Base-by-base conservation (phyloP, 2,329 filamentous ascomycete species). In the Pseudogymnoascus sp. region DNA sequence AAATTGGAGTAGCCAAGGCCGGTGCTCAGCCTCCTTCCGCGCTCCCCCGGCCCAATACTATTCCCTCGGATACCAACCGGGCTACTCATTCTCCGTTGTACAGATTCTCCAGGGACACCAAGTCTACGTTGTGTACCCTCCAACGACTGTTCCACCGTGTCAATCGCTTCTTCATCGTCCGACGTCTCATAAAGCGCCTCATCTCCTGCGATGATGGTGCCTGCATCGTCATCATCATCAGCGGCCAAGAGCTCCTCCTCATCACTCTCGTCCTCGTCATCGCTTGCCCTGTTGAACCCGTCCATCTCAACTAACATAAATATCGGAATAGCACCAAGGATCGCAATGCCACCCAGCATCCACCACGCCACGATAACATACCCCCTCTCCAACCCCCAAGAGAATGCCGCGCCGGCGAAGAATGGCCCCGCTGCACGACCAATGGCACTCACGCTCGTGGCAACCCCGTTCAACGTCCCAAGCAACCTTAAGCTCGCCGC, bases 401-500 rank as follows among this genome's bases (percentile, higher is more conserved):
- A 88, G 70, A 96, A 97, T 0, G 86, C 78, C 1, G 79, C 75
- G 0, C 93, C 93, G 0, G 85, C 82, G 35, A 88, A 73, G 0
- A 89, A 89, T 0, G 94, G 93, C 0, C 94, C 94, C 0, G 82
- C 69, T 0, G 91, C 92, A 57, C 92, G 79, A 1, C 92, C 93
- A 4, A 97, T 73, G 0, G 90, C 91, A 65, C 86, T 88, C 35
- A 92, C 84, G 61, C 87, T 89, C 0, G 92, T 96, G 0, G 91
- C 92, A 64, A 96, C 85, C 2, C 93, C 94, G 69, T 97, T 97
- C 61, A 97, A 76, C 0, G 92, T 97, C 1, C 91, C 92, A 4
- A 97, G 81, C 8, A 96, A 83, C 43, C 82, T 78, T 14, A 96
- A 76, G 60, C 87, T 91, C 1, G 80, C 75, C 4, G 91, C 91